phyloP scores from a whole-genome alignment of 768 basidiomycete genomes.

The Pisolithus albus region DNA sequence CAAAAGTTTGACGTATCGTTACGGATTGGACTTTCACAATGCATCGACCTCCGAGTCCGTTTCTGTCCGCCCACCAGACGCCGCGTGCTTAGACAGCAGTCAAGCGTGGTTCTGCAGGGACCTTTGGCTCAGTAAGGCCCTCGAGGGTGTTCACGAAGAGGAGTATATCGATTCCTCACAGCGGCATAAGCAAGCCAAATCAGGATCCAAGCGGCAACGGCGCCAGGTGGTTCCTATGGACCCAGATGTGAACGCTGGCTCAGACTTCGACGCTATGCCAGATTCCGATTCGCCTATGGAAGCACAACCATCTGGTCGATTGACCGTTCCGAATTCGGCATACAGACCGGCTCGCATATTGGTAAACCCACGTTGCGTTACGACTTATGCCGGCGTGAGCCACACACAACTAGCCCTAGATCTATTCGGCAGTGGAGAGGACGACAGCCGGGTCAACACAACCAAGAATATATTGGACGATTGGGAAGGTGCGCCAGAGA shows the following conservation, averaged over 20 bases:
- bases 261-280: conserved; percentile 84
- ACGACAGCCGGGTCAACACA: conserved; percentile 37
- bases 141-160: conserved; percentile 62
- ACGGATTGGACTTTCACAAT: conserved; percentile 78
- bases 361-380: conserved; percentile 94
- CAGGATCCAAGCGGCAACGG: conserved; percentile 27
- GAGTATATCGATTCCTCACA: conserved; percentile 19
- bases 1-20: conserved; percentile 77
- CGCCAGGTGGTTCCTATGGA: conserved; percentile 37
- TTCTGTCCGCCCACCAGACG: conserved; percentile 61
- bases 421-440: conserved; percentile 75
- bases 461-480: conserved; percentile 83
- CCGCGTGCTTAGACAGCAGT: conserved; percentile 87
- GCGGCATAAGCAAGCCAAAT: conserved; percentile 6
- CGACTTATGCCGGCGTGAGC: conserved; percentile 95
- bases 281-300: conserved; percentile 41
- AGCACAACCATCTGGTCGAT: conserved; percentile 25
- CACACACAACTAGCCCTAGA: conserved; percentile 95
- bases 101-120: conserved; percentile 99
- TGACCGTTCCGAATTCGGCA: conserved; percentile 80
- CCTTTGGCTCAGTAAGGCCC: conserved; percentile 87
- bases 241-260: conserved; percentile 75
- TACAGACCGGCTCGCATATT: conserved; percentile 88
- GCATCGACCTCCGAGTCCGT: conserved; percentile 54
- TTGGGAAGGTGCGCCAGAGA: conserved; percentile 95